Evolutionary conservation across 2,329 filamentous ascomycete species (phyloP), one percentile per base, ranked within the genome.

Genomic region (Pyricularia sp.): DNA sequence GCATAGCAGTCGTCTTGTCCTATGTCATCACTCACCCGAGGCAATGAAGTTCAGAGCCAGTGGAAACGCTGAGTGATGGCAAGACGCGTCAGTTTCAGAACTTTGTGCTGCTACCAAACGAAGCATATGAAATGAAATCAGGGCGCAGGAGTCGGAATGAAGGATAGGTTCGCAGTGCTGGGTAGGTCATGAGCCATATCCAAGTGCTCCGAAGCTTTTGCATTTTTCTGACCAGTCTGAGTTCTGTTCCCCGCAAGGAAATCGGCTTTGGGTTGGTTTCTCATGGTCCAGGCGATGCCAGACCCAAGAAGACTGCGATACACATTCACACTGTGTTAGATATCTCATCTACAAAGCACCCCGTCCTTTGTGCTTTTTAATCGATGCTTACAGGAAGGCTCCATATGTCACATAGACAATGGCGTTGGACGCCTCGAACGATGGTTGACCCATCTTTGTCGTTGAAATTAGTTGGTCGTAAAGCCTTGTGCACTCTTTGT

Each of bases 11-110:
- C 20, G 14, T 28, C 25, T 28, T 63, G 12, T 63, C 14, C 26
- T 7, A 10, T 63, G 23, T 63, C 59, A 28, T 63, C 25, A 94
- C 92, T 94, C 88, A 95, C 92, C 91, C 83, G 92, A 92, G 79
- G 92, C 92, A 82, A 95, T 92, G 83, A 95, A 95, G 82, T 95
- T 95, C 77, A 95, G 84, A 79, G 92, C 91, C 79, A 95, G 82
- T 74, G 92, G 92, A 72, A 93, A 81, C 73, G 90, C 92, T 95
- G 75, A 70, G 73, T 2, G 71, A 68, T 12, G 33, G 64, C 12
- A 65, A 42, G 64, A 36, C 31, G 36, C 30, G 30, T n/a, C 3
- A 28, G 31, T 42, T 20, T 42, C 11, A 36, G 30, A 17, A 11
- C 31, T 23, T 36, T 20, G 7, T 4, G 23, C 58, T 61, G 9